Base-by-base conservation (phyloP, 345 rosid species). In the Salix caprea region DNA sequence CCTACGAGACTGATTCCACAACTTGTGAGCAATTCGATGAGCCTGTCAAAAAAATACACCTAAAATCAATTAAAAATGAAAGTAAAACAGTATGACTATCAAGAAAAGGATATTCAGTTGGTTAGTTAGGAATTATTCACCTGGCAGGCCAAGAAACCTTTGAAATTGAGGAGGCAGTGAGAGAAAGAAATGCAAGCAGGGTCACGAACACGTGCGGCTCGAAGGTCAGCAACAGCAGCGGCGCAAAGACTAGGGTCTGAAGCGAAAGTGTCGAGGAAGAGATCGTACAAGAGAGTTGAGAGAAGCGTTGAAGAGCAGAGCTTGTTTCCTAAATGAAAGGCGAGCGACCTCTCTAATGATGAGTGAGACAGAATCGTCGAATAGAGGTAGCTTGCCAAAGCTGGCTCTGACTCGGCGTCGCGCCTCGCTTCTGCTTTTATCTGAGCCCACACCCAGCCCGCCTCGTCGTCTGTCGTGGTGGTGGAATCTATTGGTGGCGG, bases 101-200 rank as follows among this genome's bases (percentile, higher is more conserved):
- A 40, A 40, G 44, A 10, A 40, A 34, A 48, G 4, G 23, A 3
- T 50, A 24, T 14, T 67, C 4, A 15, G 44, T 2, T 40, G 44
- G 44, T 10, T 40, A 40, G 44, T 10, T 40, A 11, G 14, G 14
- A 40, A 40, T 40, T 9, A 12, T 40, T 40, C 62, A 91, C 99
- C 97, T 96, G 99, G 74, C 94, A 93, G 1, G 98, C 97, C 69
- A 96, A 72, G 87, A 96, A 96, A 24, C 99, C 99, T 83, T 96
- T 96, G 78, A 91, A 96, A 81, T 96, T 96, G 77, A 96, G 98
- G 28, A 96, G 91, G 82, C 99, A 96, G 74, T 96, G 99, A 21
- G 99, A 90, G 89, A 91, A 95, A 13, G 99, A 95, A 46, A 93
- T 89, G 65, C 99, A 95, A 60, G 98, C 98, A 1, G 99, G 98